Conservation (phyloP, 78 protist species). For the Anaeramoeba flamelloides region DNA sequence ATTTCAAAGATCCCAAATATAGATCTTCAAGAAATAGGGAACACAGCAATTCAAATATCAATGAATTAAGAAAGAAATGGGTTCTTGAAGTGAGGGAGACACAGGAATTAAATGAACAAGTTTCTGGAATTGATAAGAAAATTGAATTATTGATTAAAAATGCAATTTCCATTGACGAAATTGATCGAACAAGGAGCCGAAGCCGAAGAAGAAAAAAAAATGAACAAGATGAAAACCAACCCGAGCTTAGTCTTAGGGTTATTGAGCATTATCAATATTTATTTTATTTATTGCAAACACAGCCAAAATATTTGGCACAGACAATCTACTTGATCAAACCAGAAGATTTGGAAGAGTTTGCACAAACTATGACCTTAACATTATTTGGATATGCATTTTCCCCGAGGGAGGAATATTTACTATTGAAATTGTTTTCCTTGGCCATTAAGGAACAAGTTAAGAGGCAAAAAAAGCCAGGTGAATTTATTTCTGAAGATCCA, state of each 20-base stretch:
- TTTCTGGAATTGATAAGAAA: slow-evolving; percentile 36
- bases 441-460: slow-evolving; percentile 45
- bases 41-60: no score
- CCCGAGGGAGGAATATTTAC: slow-evolving; percentile 58
- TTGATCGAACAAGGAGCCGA: neutral
- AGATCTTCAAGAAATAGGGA: no score
- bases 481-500: slow-evolving; percentile 42
- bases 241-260: slow-evolving; percentile 23
- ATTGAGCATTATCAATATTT: slow-evolving; percentile 37
- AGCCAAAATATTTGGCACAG: slow-evolving; percentile 57
- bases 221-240: slow-evolving; percentile 41
- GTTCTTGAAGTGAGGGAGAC: neutral
- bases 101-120: neutral
- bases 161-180: slow-evolving; percentile 35
- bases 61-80: neutral
- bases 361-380: slow-evolving; percentile 52
- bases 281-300: slow-evolving; percentile 53
- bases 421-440: slow-evolving; percentile 42
- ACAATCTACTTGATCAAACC: slow-evolving; percentile 27
- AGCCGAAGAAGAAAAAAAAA: slow-evolving; percentile 12
- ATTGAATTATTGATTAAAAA: slow-evolving; percentile 52
- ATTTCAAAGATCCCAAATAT: no score
- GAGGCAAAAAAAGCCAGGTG: slow-evolving; percentile 34
- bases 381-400: slow-evolving; percentile 63
- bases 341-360: slow-evolving; percentile 47